A percentile compares a stretch with the other conserved stretches of the same genome.
These are phyloP conservation scores for Uronychia binucleata DNA, from an alignment of 73 alveolate genomes.

Conservation along the genomic window DNA sequence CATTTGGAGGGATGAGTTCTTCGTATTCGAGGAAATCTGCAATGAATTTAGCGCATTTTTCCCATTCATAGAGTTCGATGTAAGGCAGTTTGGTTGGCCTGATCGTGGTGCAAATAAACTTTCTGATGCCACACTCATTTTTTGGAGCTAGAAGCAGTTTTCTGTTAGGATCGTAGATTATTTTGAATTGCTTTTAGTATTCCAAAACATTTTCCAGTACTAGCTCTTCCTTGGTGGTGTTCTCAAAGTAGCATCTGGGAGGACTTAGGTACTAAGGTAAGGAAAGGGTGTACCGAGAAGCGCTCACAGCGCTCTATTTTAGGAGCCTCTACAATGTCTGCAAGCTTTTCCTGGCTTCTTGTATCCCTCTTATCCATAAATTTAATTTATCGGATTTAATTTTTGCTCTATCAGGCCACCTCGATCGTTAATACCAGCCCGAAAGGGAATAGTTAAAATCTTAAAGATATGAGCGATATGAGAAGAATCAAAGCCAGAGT, in stretches of 20 bases:
- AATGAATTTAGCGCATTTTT: constrained; percentile 89
- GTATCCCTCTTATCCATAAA: neutral
- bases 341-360: neutral
- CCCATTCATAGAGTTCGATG: constrained; percentile 94
- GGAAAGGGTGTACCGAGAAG: neutral
- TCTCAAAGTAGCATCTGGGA: constrained; percentile 70
- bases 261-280: constrained; percentile 12
- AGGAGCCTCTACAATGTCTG: neutral
- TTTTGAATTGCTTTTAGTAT: constrained; percentile 75
- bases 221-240: constrained; percentile 95
- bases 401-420: no score
- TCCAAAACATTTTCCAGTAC: constrained; percentile 94
- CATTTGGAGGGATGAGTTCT: constrained; percentile 89
- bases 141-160: constrained; percentile 85
- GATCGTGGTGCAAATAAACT: constrained; percentile 91
- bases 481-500: neutral
- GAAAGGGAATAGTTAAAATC: neutral
- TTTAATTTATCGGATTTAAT: neutral
- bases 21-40: constrained; percentile 95
- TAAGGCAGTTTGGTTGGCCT: constrained; percentile 90
- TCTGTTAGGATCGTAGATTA: constrained; percentile 81
- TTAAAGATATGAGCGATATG: neutral
- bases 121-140: constrained; percentile 90
- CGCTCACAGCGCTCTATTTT: neutral
- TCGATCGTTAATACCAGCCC: neutral